These are phyloP conservation scores for Perkinsus marinus DNA, from an alignment of 169 alveolate genomes.

Conservation along the genomic window DNA sequence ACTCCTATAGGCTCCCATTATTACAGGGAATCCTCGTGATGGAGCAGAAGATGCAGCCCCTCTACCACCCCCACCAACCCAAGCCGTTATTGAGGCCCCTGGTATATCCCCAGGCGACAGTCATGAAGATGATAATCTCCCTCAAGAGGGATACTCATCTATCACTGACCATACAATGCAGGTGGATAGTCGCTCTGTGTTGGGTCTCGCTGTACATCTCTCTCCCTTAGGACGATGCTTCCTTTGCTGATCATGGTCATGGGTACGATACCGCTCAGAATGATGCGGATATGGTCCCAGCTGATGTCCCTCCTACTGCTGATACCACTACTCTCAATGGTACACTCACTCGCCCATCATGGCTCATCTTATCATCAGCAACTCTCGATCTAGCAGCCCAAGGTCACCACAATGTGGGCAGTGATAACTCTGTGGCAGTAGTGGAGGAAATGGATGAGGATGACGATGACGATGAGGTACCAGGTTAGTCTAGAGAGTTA, in stretches of 20 bases:
- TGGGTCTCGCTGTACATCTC: no score
- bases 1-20: not conserved
- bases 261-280: not conserved
- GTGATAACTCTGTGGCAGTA: not conserved
- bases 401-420: not conserved
- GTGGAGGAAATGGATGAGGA: not conserved
- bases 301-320: not conserved
- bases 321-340: not conserved
- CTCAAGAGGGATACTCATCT: not conserved
- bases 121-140: not conserved
- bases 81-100: not conserved
- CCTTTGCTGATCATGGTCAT: not conserved
- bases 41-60: not conserved
- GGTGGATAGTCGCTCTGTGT: not conserved
- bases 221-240: not conserved
- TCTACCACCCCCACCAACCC: not conserved
- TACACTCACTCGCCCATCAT: not conserved
- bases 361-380: not conserved
- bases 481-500: not conserved
- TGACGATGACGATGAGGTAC: not conserved
- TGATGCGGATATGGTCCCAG: not conserved
- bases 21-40: not conserved
- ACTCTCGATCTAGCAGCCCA: not conserved
- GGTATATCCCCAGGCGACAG: not conserved
- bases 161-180: not conserved